phyloP scores from a whole-genome alignment of 1,284 basidiomycete species.

The Filobasidium uniguttulatum region DNA sequence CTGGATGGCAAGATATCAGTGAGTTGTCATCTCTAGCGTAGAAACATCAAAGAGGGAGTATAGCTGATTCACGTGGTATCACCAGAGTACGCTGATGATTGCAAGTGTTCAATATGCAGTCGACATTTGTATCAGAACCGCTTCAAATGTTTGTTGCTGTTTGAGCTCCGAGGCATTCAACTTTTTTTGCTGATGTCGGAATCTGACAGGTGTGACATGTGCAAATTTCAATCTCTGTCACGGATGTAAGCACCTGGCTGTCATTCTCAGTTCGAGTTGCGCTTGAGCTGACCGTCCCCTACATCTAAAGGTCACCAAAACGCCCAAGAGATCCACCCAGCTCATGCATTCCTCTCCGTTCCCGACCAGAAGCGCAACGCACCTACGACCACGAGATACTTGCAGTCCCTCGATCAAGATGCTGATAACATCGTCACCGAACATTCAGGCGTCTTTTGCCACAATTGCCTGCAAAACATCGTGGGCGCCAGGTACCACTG shows the following conservation, averaged over 20 bases:
- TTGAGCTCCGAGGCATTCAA: background rate
- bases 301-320: constrained; percentile 24
- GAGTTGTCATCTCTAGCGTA: constrained; percentile 28
- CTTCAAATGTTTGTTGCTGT: constrained; percentile 51
- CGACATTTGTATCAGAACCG: constrained; percentile 48
- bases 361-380: constrained; percentile 43
- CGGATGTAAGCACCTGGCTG: constrained; percentile 47
- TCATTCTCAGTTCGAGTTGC: background rate
- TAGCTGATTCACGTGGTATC: background rate
- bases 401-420: no score
- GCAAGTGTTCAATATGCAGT: constrained; percentile 64
- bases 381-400: background rate
- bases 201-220: constrained; percentile 47
- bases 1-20: constrained; percentile 77
- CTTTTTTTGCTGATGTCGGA: background rate
- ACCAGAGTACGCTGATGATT: constrained; percentile 45
- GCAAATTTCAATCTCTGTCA: constrained; percentile 62
- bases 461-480: constrained; percentile 69
- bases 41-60: background rate
- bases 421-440: no score
- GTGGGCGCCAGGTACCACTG: constrained; percentile 81
- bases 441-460: constrained; percentile 37
- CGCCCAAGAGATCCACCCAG: constrained; percentile 78
- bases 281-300: background rate
- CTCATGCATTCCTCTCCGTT: constrained; percentile 65